phyloP scores from a whole-genome alignment of 2,329 filamentous ascomycete genomes.

The Nothophaeocryptopus gaeumannii region DNA sequence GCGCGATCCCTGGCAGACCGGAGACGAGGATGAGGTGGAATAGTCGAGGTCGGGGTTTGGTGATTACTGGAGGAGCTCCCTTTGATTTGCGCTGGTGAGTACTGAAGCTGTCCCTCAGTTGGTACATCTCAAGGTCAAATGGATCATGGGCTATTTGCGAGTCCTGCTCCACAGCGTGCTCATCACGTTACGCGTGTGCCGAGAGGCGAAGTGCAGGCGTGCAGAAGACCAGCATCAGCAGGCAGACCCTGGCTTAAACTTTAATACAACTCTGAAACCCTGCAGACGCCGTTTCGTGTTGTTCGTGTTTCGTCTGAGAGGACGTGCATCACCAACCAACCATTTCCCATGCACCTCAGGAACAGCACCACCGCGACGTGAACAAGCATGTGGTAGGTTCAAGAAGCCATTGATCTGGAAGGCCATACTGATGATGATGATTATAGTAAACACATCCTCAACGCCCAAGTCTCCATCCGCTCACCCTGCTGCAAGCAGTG shows the following conservation, averaged over 20 bases:
- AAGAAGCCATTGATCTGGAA: constrained; percentile 30
- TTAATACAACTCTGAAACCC: neutral
- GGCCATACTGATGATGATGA: constrained; percentile 5
- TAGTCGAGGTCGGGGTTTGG: too few relatives aligned
- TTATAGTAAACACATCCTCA: constrained; percentile 90
- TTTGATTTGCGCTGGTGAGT: too few relatives aligned
- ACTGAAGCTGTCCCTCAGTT: too few relatives aligned
- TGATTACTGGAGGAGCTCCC: too few relatives aligned
- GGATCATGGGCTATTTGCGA: too few relatives aligned
- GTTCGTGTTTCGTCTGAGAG: constrained; percentile 5
- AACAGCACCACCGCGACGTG: neutral
- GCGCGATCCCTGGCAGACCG: constrained; percentile 14
- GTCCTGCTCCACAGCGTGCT: too few relatives aligned
- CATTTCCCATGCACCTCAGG: neutral
- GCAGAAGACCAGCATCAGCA: too few relatives aligned
- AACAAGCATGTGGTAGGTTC: constrained; percentile 10
- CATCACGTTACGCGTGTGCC: too few relatives aligned
- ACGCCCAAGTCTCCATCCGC: constrained; percentile 94
- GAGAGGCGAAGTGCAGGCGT: too few relatives aligned
- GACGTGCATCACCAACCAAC: constrained; percentile 3
- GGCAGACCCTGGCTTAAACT: too few relatives aligned
- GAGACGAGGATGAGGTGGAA: too few relatives aligned
- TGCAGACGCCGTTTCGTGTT: constrained; percentile 1
- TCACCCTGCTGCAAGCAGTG: constrained; percentile 96
- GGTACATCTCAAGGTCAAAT: too few relatives aligned